Conservation (phyloP, 225 moss, liverwort and hornwort species). For the Ulota crispa region DNA sequence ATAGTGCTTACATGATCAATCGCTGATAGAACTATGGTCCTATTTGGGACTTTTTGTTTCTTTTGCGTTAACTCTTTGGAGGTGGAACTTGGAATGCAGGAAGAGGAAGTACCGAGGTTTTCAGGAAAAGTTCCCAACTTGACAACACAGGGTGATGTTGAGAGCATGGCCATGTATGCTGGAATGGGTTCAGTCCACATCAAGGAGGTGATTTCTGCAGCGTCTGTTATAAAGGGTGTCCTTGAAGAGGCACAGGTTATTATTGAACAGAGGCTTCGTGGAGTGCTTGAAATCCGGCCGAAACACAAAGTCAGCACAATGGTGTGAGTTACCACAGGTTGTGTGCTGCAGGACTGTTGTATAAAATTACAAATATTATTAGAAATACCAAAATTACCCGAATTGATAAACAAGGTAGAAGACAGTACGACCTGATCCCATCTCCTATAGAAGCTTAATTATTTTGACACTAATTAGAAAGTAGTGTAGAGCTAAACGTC, state of each 20-base stretch:
- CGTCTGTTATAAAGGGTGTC: constrained; percentile 52
- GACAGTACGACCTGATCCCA: neutral
- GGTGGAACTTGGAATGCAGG: constrained; percentile 34
- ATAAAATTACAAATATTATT: neutral
- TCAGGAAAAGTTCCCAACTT: constrained; percentile 90
- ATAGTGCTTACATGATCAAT: neutral
- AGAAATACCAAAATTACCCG: neutral
- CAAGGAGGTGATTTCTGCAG: constrained; percentile 64
- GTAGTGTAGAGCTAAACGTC: neutral
- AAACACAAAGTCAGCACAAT: constrained; percentile 27
- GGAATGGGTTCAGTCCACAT: constrained; percentile 63
- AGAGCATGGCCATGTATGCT: constrained; percentile 84
- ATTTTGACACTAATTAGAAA: neutral
- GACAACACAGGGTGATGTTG: constrained; percentile 66
- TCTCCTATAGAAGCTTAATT: no score
- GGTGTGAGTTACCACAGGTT: constrained; percentile 11
- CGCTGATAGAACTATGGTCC: neutral
- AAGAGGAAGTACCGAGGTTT: constrained; percentile 60
- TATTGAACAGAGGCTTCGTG: constrained; percentile 43
- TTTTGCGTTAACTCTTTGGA: neutral
- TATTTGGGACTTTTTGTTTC: neutral
- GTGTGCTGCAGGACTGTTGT: neutral
- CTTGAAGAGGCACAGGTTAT: constrained; percentile 76
- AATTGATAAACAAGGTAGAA: neutral
- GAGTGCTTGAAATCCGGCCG: constrained; percentile 32